Evolutionary conservation across 768 basidiomycete genomes (phyloP).

Genomic region (Exsudoporus frostii): DNA sequence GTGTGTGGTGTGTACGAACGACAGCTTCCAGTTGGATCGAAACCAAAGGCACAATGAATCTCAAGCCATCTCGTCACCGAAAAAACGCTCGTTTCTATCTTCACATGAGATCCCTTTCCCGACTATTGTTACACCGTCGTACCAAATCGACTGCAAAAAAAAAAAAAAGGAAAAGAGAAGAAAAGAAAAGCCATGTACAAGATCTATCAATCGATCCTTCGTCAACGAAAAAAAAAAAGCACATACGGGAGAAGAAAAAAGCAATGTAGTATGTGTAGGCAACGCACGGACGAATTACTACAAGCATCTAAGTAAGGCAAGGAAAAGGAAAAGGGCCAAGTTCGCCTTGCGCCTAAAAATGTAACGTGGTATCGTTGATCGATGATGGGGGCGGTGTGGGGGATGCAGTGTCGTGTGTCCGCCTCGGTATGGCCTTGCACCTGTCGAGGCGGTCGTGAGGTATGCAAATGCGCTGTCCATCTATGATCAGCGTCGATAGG

Average conservation of each 20-base stretch:
- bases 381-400: constrained; percentile 1
- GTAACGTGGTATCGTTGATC: constrained; percentile 5
- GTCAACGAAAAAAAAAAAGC: background rate
- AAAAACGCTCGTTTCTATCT: too few relatives aligned
- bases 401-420: constrained; percentile 5
- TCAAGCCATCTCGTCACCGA: too few relatives aligned
- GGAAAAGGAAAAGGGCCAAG: background rate
- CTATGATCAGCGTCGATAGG: background rate
- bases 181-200: background rate
- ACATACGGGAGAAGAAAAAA: background rate
- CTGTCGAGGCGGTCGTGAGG: constrained; percentile 3
- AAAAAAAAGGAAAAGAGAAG: too few relatives aligned
- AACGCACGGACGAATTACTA: constrained; percentile 11
- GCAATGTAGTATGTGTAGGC: background rate
- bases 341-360: constrained; percentile 5
- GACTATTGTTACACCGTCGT: background rate
- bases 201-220: background rate
- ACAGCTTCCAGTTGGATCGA: too few relatives aligned
- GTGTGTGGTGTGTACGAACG: too few relatives aligned
- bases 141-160: background rate
- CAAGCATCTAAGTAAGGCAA: constrained; percentile 2
- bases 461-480: background rate
- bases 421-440: constrained; percentile 3
- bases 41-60: too few relatives aligned
- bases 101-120: background rate